Percentiles rank a stretch among this genome's conserved stretches.
Conservation (phyloP, 2,329 filamentous ascomycete species). For the Capronia americana region DNA sequence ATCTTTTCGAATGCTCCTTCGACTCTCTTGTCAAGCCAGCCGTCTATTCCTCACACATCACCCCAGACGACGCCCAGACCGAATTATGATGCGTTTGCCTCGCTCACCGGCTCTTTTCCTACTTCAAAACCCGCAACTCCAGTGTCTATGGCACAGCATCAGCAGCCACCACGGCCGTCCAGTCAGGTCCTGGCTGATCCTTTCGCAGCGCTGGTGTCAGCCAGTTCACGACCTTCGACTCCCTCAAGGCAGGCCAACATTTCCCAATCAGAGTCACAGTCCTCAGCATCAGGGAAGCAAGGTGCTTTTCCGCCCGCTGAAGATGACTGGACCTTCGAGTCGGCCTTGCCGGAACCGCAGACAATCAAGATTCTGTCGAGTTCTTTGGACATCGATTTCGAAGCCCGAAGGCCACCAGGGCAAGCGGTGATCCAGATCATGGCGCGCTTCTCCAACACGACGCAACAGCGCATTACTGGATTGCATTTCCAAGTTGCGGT, state of each 20-base stretch:
- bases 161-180: conserved; percentile 43
- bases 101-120: conserved; percentile 55
- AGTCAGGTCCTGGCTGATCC: conserved; percentile 59
- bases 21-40: conserved; percentile 41
- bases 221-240: conserved; percentile 56
- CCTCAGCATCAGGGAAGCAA: conserved; percentile 28
- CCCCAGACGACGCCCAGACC: conserved; percentile 50
- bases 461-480: conserved; percentile 72
- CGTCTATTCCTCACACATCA: conserved; percentile 51
- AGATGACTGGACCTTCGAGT: conserved; percentile 94
- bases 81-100: conserved; percentile 64
- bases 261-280: conserved; percentile 27
- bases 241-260: conserved; percentile 44
- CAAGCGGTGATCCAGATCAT: conserved; percentile 69
- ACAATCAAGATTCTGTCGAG: conserved; percentile 73
- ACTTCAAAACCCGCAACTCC: conserved; percentile 59
- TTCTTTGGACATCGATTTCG: conserved; percentile 73
- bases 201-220: conserved; percentile 64
- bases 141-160: conserved; percentile 49
- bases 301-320: conserved; percentile 54
- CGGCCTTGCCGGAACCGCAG: conserved; percentile 76
- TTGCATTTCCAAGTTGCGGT: conserved; percentile 92
- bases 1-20: conserved; percentile 28
- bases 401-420: conserved; percentile 63
- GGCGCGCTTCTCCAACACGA: conserved; percentile 85